Evolutionary conservation across 2,329 filamentous ascomycete species (phyloP), one percentile per base, ranked within the genome.

Genomic region (Chaetomiaceae sp.): DNA sequence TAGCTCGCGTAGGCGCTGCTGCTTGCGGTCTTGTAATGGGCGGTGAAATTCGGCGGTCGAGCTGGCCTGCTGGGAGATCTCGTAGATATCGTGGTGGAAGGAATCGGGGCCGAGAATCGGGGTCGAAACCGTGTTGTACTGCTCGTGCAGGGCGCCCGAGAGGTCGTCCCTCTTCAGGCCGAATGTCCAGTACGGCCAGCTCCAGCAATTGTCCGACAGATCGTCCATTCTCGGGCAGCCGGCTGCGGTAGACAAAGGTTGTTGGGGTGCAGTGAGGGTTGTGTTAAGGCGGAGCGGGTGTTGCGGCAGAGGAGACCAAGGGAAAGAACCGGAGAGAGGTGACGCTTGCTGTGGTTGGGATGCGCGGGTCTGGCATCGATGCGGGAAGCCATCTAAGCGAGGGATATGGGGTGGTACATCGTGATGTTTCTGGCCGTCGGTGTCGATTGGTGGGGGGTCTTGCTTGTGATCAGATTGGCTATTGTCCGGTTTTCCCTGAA

Each of bases 151-250:
- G 42, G 71, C 75, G 43, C 72, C 74, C 60, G 73, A 74, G 63
- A 80, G 73, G 57, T 79, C 76, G 47, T 73, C 71, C 59, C 71
- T 72, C 69, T 76, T 78, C 71, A 80, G 71, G 58, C 75, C 76
- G 67, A 80, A 81, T 62, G 80, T 80, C 76, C 77, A 81, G 56
- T 73, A 71, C 35, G 77, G 77, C 77, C 77, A 81, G 56, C 69
- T 66, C 60, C 64, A 68, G 53, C 63, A 68, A 26, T n/a, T n/a
- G n/a, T n/a, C n/a, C n/a, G 69, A 69, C 45, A 78, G 66, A 18
- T 79, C 76, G 63, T 79, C 75, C 77, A 81, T 80, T 55, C 62
- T 66, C 56, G 58, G 48, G 33, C 32, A 50, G 57, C 57, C 58
- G 45, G 42, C 29, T 29, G 37, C 18, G 40, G 37, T 22, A 27